Evolutionary conservation across 805 yeast genomes (phyloP).

Genomic region (Suhomyces canberraensis): DNA sequence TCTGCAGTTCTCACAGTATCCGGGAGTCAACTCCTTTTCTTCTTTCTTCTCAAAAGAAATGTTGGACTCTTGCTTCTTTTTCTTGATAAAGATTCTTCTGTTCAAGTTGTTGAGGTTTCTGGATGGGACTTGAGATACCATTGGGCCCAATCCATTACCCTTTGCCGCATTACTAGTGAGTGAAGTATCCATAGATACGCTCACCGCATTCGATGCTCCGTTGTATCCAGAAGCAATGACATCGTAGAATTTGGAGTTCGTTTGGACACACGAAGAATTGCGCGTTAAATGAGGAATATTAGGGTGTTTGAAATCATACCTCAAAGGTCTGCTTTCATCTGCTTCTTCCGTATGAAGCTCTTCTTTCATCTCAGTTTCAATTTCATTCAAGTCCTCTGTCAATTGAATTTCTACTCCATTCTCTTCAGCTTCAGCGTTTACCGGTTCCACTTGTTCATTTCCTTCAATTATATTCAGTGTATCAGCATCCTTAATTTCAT

Average conservation of each 20-base stretch:
- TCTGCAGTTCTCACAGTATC: slow-evolving; percentile 93
- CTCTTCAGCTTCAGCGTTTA: background rate
- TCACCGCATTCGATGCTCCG: slow-evolving; percentile 43
- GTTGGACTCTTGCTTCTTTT: slow-evolving; percentile 24
- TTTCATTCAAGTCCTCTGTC: background rate
- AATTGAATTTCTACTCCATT: background rate
- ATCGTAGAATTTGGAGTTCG: slow-evolving; percentile 38
- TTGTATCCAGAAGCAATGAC: slow-evolving; percentile 45
- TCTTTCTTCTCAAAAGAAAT: slow-evolving; percentile 17
- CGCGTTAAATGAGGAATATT: slow-evolving; percentile 27
- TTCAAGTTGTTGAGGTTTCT: slow-evolving; percentile 48
- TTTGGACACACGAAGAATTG: slow-evolving; percentile 37
- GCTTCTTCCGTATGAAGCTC: slow-evolving; percentile 11
- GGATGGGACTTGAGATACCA: slow-evolving; percentile 54
- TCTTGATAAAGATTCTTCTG: slow-evolving; percentile 43
- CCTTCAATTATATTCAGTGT: slow-evolving; percentile 14
- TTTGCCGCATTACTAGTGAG: slow-evolving; percentile 30
- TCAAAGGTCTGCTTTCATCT: slow-evolving; percentile 4
- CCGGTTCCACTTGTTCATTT: background rate
- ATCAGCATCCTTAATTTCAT: no score
- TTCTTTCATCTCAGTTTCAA: slow-evolving; percentile 5
- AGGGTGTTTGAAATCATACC: slow-evolving; percentile 25
- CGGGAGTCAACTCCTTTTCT: slow-evolving; percentile 46
- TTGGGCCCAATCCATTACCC: slow-evolving; percentile 59
- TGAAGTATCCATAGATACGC: slow-evolving; percentile 39